Percentiles rank a stretch among this genome's conserved stretches.
Conservation (phyloP, 495 filamentous ascomycete species). For the Podospora australis region DNA sequence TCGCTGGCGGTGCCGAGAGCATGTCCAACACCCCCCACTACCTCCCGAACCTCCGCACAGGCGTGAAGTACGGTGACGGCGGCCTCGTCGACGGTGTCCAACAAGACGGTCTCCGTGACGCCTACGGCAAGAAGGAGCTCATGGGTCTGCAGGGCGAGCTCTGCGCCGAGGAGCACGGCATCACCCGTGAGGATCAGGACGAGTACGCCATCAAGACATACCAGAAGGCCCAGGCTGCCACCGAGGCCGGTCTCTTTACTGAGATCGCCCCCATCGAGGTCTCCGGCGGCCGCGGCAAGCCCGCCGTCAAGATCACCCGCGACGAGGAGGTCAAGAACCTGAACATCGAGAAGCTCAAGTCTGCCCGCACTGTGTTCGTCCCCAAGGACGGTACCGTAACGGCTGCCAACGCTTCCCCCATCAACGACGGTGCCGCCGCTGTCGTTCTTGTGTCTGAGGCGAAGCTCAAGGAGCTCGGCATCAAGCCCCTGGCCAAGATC, state of each 20-base stretch:
- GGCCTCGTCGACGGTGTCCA: constrained; percentile 81
- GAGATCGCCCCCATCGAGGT: constrained; percentile 92
- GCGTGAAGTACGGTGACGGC: constrained; percentile 86
- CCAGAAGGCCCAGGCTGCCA: constrained; percentile 82
- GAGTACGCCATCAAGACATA: constrained; percentile 90
- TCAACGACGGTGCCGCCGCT: constrained; percentile 90
- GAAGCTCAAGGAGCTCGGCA: constrained; percentile 76
- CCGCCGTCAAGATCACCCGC: constrained; percentile 66
- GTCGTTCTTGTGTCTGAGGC: constrained; percentile 85
- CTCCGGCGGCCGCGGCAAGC: constrained; percentile 82
- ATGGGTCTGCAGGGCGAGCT: constrained; percentile 94
- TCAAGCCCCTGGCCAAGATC: constrained; percentile 91
- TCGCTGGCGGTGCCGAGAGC: constrained; percentile 91
- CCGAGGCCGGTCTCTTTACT: constrained; percentile 67
- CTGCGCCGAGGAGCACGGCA: constrained; percentile 75
- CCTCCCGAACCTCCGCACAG: constrained; percentile 71
- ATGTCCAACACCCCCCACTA: constrained; percentile 99
- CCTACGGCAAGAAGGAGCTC: constrained; percentile 80
- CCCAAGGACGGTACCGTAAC: constrained; percentile 83
- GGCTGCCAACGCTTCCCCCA: constrained; percentile 92
- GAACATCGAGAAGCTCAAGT: constrained; percentile 82
- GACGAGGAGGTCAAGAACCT: constrained; percentile 98
- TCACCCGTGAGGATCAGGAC: constrained; percentile 80
- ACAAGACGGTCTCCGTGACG: constrained; percentile 87
- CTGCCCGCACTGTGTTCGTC: constrained; percentile 79